phyloP scores from a whole-genome alignment of 78 protist species.

The Dictyostelium firmibasis region DNA sequence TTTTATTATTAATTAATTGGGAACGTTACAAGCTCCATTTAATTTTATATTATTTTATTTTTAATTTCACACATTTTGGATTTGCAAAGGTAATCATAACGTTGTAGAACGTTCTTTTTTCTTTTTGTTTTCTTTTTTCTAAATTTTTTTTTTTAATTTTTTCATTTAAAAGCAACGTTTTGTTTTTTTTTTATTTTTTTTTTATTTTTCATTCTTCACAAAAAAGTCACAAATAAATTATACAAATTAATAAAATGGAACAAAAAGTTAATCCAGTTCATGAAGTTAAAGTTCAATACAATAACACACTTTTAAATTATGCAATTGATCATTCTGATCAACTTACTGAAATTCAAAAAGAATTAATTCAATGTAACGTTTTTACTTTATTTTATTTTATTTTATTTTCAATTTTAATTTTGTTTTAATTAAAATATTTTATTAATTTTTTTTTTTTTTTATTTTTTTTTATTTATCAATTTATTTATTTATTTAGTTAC shows the following conservation, averaged over 20 bases:
- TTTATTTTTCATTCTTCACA: too few relatives aligned
- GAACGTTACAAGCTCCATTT: neutral
- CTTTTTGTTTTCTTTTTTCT: neutral
- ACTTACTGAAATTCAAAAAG: constrained; percentile 8
- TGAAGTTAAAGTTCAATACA: neutral
- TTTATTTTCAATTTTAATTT: neutral
- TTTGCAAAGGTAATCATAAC: too few relatives aligned
- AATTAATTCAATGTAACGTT: constrained; percentile 25
- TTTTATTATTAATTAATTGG: too few relatives aligned
- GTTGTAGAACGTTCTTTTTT: too few relatives aligned
- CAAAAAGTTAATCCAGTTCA: neutral
- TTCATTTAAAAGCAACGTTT: too few relatives aligned
- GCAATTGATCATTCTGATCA: neutral
- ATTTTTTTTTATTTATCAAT: neutral
- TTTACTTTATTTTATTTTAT: neutral
- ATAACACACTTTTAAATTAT: neutral
- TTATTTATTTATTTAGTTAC: neutral
- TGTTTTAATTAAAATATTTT: neutral
- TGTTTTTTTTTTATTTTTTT: too few relatives aligned
- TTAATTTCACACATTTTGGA: too few relatives aligned
- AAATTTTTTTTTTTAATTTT: neutral
- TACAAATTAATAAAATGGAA: neutral
- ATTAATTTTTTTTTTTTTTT: neutral
- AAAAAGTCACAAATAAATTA: too few relatives aligned
- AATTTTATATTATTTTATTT: neutral